Evolutionary conservation across 2,329 filamentous ascomycete species (phyloP).

Genomic region (Pseudocercospora cruenta): DNA sequence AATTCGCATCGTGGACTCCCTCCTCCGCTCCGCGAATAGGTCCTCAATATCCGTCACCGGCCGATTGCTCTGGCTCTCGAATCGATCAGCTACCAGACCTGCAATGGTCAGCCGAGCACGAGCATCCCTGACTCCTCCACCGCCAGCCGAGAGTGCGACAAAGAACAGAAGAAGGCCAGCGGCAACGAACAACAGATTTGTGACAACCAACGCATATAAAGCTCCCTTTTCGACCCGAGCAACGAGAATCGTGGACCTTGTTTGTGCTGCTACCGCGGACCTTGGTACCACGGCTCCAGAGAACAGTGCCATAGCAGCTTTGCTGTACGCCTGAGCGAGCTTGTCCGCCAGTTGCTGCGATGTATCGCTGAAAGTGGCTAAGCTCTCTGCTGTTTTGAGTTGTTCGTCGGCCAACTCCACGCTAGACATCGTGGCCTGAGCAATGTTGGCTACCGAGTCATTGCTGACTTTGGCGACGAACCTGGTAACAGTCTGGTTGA

Average conservation of each 20-base stretch:
- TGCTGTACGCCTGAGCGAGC: not conserved
- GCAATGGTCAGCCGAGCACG: not conserved
- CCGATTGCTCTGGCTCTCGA: not conserved
- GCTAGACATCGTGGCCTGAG: not conserved
- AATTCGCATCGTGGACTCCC: not conserved
- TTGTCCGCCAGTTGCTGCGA: not conserved
- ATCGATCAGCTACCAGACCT: not conserved
- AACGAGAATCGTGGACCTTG: not conserved
- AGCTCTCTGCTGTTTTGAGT: not conserved
- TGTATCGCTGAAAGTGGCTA: not conserved
- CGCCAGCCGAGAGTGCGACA: not conserved
- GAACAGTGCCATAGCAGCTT: not conserved
- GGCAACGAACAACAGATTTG: not conserved
- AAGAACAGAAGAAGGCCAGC: not conserved
- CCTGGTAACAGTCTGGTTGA: not conserved
- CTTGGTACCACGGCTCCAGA: not conserved
- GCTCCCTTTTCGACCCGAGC: not conserved
- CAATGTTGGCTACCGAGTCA: not conserved
- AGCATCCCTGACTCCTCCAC: not conserved
- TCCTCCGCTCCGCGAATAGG: not conserved
- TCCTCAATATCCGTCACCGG: not conserved
- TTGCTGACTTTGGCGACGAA: not conserved
- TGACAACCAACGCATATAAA: not conserved
- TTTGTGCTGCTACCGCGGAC: not conserved
- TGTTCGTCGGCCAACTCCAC: not conserved